Conservation (phyloP, 768 basidiomycete species). For the Lactifluus rugatus region DNA sequence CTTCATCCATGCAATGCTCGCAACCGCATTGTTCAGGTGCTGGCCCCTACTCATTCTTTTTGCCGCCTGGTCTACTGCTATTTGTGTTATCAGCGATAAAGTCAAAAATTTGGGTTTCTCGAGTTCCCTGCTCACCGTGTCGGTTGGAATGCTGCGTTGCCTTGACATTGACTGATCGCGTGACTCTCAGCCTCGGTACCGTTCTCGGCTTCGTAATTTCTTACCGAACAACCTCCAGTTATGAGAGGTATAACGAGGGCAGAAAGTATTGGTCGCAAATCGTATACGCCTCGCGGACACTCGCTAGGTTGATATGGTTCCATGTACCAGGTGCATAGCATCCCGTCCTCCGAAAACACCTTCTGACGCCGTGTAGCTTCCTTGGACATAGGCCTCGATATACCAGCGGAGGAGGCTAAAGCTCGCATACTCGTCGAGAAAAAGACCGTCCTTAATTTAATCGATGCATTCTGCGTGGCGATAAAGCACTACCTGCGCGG, state of each 20-base stretch:
- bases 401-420: constrained; percentile 29
- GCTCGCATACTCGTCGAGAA: constrained; percentile 51
- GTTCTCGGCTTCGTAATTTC: constrained; percentile 69
- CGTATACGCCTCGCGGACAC: constrained; percentile 42
- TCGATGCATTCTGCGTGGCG: constrained; percentile 56
- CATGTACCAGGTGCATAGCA: constrained; percentile 44
- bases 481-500: constrained; percentile 48
- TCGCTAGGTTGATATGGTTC: constrained; percentile 58
- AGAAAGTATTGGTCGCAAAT: constrained; percentile 60
- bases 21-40: constrained; percentile 43
- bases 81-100: constrained; percentile 43
- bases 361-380: constrained; percentile 19
- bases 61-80: constrained; percentile 47
- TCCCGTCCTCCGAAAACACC: not conserved
- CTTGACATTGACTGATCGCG: constrained; percentile 19
- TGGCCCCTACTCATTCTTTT: constrained; percentile 64
- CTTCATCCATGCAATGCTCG: constrained; percentile 26
- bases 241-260: constrained; percentile 72
- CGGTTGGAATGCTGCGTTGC: constrained; percentile 22
- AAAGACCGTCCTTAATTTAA: constrained; percentile 56
- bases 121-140: constrained; percentile 61
- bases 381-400: constrained; percentile 21
- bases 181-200: constrained; percentile 40
- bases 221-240: constrained; percentile 61
- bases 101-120: constrained; percentile 37